Conservation (phyloP, 441 rosid genomes). For the Erysimum pusillum region DNA sequence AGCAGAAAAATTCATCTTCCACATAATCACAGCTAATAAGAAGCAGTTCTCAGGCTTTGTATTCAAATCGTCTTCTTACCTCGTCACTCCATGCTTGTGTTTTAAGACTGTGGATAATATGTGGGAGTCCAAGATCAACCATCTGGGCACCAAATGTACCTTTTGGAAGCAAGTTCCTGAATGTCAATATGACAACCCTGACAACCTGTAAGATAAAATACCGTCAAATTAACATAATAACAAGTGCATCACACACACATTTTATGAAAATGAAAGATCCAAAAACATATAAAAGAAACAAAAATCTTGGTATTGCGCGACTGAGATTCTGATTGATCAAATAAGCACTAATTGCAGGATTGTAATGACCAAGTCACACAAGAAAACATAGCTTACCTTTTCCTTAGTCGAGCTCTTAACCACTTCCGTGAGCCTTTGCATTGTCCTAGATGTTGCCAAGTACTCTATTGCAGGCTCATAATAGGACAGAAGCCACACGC, state of each 20-base stretch:
- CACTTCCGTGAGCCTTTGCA: slow-evolving; percentile 84
- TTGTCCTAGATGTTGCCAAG: slow-evolving; percentile 86
- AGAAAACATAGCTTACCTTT: slow-evolving; percentile 65
- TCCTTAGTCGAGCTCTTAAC: slow-evolving; percentile 95
- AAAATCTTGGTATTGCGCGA: not conserved
- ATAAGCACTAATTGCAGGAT: not conserved
- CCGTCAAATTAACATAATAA: slow-evolving; percentile 32
- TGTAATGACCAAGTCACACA: slow-evolving; percentile 24
- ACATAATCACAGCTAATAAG: slow-evolving; percentile 16
- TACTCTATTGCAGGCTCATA: slow-evolving; percentile 89
- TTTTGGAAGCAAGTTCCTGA: slow-evolving; percentile 73
- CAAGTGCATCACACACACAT: not conserved
- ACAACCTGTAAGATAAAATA: slow-evolving; percentile 51
- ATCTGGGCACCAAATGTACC: slow-evolving; percentile 95
- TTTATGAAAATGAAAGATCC: not conserved
- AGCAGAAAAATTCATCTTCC: not conserved
- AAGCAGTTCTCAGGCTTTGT: no score
- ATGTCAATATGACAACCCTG: slow-evolving; percentile 77
- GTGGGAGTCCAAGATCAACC: slow-evolving; percentile 97
- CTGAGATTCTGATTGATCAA: slow-evolving; percentile 16
- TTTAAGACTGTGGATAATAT: slow-evolving; percentile 89
- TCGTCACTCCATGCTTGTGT: slow-evolving; percentile 99
- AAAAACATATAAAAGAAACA: not conserved
- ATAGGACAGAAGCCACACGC: slow-evolving; percentile 95
- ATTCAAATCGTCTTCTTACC: no score